phyloP scores from a whole-genome alignment of 345 rosid species.

The Abelmoschus esculentus region DNA sequence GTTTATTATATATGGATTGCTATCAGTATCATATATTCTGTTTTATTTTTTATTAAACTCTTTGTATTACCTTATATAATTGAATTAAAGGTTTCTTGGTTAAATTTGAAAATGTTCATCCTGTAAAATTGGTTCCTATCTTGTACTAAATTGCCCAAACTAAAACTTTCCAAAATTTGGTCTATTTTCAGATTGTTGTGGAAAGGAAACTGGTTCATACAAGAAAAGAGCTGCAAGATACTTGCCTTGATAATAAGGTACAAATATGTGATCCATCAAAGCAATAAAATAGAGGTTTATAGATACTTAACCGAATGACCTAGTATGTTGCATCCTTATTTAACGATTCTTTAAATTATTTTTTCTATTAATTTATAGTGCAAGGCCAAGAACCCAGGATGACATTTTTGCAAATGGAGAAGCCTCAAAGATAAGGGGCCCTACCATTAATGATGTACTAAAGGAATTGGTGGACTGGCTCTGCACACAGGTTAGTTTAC shows the following conservation, averaged over 20 bases:
- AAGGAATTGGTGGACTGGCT: slow-evolving; percentile 95
- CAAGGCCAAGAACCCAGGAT: slow-evolving; percentile 59
- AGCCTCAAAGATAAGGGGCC: slow-evolving; percentile 52
- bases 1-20: not conserved
- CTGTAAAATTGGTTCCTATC: not conserved
- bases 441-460: slow-evolving; percentile 77
- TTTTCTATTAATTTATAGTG: slow-evolving; percentile 31
- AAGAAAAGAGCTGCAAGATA: slow-evolving; percentile 95
- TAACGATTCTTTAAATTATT: not conserved
- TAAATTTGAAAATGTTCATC: not conserved
- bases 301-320: slow-evolving; percentile 1
- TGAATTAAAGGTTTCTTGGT: not conserved
- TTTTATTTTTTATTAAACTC: not conserved
- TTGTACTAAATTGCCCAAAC: not conserved
- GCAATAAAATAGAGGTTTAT: slow-evolving; percentile 9
- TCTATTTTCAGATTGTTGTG: slow-evolving; percentile 70
- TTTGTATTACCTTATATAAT: not conserved
- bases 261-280: not conserved
- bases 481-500: slow-evolving; percentile 66
- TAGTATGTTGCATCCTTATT: not conserved
- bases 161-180: slow-evolving; percentile 11
- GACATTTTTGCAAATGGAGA: slow-evolving; percentile 43
- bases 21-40: not conserved
- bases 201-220: slow-evolving; percentile 94
- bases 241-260: slow-evolving; percentile 84